Evolutionary conservation across 2,329 filamentous ascomycete species (phyloP).

Genomic region (Ophiostoma himal-ulmi): DNA sequence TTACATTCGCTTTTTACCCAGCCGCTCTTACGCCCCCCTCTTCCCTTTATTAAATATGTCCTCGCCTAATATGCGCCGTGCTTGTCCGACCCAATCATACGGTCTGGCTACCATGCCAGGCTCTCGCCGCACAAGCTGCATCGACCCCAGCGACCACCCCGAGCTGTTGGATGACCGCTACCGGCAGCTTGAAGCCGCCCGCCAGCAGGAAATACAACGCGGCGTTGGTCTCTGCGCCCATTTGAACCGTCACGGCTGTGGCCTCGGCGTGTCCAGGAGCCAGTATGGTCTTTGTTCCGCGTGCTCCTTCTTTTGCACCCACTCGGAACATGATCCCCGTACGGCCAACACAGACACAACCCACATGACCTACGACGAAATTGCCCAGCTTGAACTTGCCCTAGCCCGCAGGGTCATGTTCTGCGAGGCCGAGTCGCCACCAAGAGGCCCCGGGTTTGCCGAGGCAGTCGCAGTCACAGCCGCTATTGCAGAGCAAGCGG

Average conservation of each 20-base stretch:
- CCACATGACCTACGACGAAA: background rate
- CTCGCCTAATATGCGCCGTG: background rate
- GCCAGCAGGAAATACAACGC: background rate
- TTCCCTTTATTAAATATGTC: background rate
- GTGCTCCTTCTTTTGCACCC: conserved; percentile 3
- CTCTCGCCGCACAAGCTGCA: background rate
- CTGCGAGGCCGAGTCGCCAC: background rate
- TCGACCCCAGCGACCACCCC: background rate
- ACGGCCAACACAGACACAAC: conserved; percentile 6
- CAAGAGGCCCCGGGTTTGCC: background rate
- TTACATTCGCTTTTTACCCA: background rate
- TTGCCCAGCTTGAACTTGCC: background rate
- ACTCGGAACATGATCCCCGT: background rate
- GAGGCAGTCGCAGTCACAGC: background rate
- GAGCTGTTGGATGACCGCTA: background rate
- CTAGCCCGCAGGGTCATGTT: conserved; percentile 5
- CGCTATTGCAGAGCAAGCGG: background rate
- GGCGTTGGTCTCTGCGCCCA: background rate
- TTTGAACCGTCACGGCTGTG: conserved; percentile 6
- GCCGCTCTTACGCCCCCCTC: background rate
- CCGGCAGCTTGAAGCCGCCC: background rate
- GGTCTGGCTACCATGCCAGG: background rate
- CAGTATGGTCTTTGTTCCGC: background rate
- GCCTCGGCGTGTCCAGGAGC: background rate
- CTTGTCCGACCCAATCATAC: background rate